Evolutionary conservation across 257 asterid species (phyloP).

Genomic region (Solanum clarkiae): DNA sequence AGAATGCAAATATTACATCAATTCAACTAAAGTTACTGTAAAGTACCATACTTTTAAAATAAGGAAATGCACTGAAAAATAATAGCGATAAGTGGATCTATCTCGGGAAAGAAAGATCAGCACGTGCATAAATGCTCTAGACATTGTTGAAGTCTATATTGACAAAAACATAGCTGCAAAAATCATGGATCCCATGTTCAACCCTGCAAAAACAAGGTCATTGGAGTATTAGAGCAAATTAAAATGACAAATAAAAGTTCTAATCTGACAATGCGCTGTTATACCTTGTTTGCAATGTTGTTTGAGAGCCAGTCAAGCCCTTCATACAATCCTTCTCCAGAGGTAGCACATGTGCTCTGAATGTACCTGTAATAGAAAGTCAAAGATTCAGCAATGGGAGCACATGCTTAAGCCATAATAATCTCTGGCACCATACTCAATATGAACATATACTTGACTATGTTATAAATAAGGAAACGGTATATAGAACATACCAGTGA

Average conservation of each 20-base stretch:
- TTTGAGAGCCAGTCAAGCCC: conserved; percentile 72
- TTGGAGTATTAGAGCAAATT: background rate
- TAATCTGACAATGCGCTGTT: background rate
- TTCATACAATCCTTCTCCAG: conserved; percentile 62
- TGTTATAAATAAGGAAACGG: background rate
- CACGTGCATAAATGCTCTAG: background rate
- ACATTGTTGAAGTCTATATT: conserved; percentile 14
- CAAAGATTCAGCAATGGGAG: background rate
- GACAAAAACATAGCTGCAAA: conserved; percentile 14
- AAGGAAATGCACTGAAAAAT: background rate
- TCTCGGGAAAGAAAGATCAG: conserved; percentile 3
- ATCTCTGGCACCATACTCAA: background rate
- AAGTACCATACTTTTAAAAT: background rate
- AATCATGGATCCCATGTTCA: conserved; percentile 11
- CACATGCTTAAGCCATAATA: background rate
- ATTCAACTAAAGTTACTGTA: background rate
- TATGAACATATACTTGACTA: background rate
- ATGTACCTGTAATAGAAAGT: conserved; percentile 32
- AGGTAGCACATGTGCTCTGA: conserved; percentile 71
- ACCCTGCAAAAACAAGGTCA: conserved; percentile 21
- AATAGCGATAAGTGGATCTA: background rate
- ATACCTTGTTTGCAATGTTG: conserved; percentile 64
- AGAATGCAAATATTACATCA: background rate
- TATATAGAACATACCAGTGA: conserved; percentile 26
- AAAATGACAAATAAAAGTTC: background rate